Evolutionary conservation across 805 yeast genomes (phyloP).

Genomic region (Pichia gijzeniarum): DNA sequence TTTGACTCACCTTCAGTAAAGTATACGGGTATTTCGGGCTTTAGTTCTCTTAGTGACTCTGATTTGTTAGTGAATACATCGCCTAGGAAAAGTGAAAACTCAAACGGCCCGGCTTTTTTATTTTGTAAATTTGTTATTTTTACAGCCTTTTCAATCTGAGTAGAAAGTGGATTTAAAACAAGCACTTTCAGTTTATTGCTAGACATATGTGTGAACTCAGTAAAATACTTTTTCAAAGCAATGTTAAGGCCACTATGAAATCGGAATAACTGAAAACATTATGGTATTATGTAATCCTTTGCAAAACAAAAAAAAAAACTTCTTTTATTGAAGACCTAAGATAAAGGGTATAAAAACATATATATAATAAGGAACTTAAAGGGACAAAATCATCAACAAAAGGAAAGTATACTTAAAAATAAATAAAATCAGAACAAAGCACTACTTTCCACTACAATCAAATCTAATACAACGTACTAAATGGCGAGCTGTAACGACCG

Average conservation of each 20-base stretch:
- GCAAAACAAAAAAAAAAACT: too few species aligned
- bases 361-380: too few species aligned
- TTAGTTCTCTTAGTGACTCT: conserved; percentile 9
- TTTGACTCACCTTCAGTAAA: conserved; percentile 20
- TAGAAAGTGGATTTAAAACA: conserved; percentile 40
- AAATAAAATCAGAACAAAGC: not conserved
- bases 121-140: conserved; percentile 43
- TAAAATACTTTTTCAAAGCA: too few species aligned
- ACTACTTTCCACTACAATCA: not conserved
- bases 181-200: conserved; percentile 19
- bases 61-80: conserved; percentile 29
- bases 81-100: conserved; percentile 47
- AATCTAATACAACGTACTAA: conserved; percentile 28
- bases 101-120: conserved; percentile 62
- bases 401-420: not conserved
- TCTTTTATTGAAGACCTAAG: too few species aligned
- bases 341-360: too few species aligned
- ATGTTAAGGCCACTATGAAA: too few species aligned
- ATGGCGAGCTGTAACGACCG: conserved; percentile 28
- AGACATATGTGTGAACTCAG: not conserved
- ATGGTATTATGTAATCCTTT: too few species aligned
- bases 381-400: not conserved
- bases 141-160: conserved; percentile 37
- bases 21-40: conserved; percentile 16
- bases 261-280: not conserved